Conservation (phyloP, 2,329 filamentous ascomycete species). For the Monosporascus sp. region DNA sequence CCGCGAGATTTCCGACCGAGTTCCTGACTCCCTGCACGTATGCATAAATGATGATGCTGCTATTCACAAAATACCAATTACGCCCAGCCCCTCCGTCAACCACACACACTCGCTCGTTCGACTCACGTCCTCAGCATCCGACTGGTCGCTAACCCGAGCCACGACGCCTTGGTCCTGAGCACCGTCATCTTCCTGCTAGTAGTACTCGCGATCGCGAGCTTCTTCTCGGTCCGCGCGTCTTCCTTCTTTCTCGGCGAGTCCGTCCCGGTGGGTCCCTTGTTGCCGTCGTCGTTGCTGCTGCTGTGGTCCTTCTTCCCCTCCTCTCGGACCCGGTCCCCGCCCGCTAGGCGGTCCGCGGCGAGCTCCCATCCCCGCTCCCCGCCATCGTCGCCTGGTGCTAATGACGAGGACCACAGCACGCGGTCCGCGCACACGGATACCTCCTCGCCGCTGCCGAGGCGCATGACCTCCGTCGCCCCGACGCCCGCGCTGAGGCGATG, state of each 20-base stretch:
- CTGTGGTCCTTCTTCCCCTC: neutral
- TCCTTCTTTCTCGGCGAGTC: too few relatives aligned
- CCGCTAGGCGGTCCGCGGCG: neutral
- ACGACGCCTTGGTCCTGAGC: neutral
- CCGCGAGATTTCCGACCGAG: too few relatives aligned
- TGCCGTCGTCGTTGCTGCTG: too few relatives aligned
- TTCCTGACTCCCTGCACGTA: too few relatives aligned
- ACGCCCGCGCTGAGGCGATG: conserved; percentile 1
- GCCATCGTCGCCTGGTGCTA: neutral
- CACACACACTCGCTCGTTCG: too few relatives aligned
- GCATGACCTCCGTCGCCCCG: conserved; percentile 34
- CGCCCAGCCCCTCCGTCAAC: too few relatives aligned
- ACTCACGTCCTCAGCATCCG: neutral
- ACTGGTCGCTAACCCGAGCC: neutral
- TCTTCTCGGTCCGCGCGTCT: neutral
- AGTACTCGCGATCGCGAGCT: neutral
- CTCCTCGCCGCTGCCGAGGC: conserved; percentile 37
- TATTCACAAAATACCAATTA: too few relatives aligned
- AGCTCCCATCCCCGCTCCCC: neutral
- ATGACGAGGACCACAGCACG: conserved; percentile 19
- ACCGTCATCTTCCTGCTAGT: neutral
- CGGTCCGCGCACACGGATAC: conserved; percentile 36
- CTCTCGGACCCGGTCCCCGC: neutral
- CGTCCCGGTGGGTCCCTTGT: too few relatives aligned
- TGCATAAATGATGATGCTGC: too few relatives aligned